Base-by-base conservation (phyloP, 169 alveolate genomes). In the Theileria equi region DNA sequence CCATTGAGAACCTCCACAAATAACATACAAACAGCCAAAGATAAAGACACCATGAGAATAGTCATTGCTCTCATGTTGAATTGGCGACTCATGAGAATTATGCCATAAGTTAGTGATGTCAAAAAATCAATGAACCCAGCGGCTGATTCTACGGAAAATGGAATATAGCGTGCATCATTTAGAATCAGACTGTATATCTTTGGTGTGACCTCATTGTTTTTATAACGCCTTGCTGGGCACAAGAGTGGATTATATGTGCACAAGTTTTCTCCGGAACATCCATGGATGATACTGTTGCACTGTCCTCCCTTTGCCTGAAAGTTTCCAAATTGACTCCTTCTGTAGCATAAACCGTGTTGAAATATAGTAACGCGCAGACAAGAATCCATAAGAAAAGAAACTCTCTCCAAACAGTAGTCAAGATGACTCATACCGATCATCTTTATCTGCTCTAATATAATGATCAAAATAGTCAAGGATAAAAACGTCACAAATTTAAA, bases 281-380 rank as follows among this genome's bases (percentile, higher is more conserved):
- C 40, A n/a, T 57, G 63, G 3, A 53, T 13, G 16, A 53, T 23
- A n/a, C 38, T 2, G 2, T 16, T 53, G 7, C 63, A 53, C 1
- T 13, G 50, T 6, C 13, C 4, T 5, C 36, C 36, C 7, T 21
- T 7, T 6, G 50, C 63, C 13, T 53, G 17, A 11, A 53, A 25
- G 17, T 53, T 2, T 34, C 36, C 19, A 31, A 10, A 53, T 25
- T 28, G 36, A 4, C 28, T 2, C 19, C 84, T 67, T 5, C 84
- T 57, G 19, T 64, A 58, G 28, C 68, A 74, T 35, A 74, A n/a
- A 13, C 79, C 79, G 36, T 63, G 78, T 50, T 74, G 84, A 52
- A 74, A 74, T 2, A 74, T 26, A 0, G 84, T 74, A 31, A 74
- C n/a, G n/a, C n/a, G n/a, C n/a, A n/a, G n/a, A n/a, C n/a, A n/a